Conservation (phyloP, 2,329 filamentous ascomycete species). For the Botrytis squamosa region DNA sequence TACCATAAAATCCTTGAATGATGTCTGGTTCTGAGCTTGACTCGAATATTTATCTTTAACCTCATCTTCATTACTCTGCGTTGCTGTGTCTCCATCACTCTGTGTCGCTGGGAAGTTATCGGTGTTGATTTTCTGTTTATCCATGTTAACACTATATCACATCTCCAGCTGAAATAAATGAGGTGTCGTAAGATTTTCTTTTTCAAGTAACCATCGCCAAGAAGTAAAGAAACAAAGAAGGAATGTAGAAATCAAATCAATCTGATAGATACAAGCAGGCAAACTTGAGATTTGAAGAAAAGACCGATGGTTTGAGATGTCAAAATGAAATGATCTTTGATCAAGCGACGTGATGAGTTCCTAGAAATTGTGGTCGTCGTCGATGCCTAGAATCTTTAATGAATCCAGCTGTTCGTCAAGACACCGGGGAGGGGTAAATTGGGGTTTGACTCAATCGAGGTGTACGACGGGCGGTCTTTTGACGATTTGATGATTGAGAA, state of each 20-base stretch:
- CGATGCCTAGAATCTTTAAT: background rate
- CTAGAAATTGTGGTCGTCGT: background rate
- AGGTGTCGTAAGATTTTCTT: background rate
- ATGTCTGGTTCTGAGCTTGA: conserved; percentile 31
- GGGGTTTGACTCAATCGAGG: background rate
- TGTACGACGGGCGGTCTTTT: background rate
- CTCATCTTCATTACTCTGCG: background rate
- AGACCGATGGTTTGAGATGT: background rate
- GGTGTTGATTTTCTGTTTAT: background rate
- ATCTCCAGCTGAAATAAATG: background rate
- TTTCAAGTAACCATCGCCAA: background rate
- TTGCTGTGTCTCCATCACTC: conserved; percentile 8
- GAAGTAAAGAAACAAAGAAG: conserved; percentile 10
- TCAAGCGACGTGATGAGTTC: background rate
- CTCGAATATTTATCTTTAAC: conserved; percentile 27
- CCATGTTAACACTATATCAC: conserved; percentile 3
- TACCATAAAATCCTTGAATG: conserved; percentile 33
- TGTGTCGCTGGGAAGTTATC: background rate
- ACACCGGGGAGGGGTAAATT: background rate
- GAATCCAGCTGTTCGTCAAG: background rate
- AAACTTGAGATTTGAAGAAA: background rate
- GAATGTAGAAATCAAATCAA: background rate
- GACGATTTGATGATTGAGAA: background rate
- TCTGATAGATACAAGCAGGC: background rate
- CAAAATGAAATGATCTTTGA: background rate